Evolutionary conservation across 345 rosid species (phyloP), one percentile per base, ranked within the genome.

Genomic region (Populus euphratica): DNA sequence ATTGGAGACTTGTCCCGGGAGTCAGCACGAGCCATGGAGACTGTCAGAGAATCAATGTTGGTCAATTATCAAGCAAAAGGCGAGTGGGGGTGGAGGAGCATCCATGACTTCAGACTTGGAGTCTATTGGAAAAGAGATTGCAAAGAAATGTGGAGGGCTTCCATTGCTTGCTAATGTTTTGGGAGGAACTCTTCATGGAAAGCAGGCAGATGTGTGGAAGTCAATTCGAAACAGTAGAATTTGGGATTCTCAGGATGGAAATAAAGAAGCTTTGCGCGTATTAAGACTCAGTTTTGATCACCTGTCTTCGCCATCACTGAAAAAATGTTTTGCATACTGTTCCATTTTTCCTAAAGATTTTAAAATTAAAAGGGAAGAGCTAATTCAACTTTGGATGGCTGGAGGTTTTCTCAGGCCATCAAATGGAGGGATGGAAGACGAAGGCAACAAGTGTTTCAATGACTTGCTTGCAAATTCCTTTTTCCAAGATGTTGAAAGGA

Each of bases 391-490:
- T 23, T 68, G 78, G 78, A 68, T 68, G 78, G 73, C 73, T 23
- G 73, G 68, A 76, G 78, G 78, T 17, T 39, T 76, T 68, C 20
- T 76, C 23, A 52, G 47, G 35, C 1, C 47, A 4, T 5, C 14
- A 8, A 16, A 17, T 52, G 50, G 41, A 1, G 7, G 8, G 1
- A 33, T 43, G 49, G 82, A 82, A 56, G 72, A 65, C 6, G 16
- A 41, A 5, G 85, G 87, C 21, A 31, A 63, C 33, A 17, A 70
- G 38, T 81, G 74, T 66, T 85, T 85, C 52, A 52, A 72, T 33
- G 4, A 9, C 50, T 70, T 85, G 23, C 69, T 79, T 36, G 14
- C 71, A 13, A 74, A 71, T 43, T 85, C 81, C 68, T 79, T 85
- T 9, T 79, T 82, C 36, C 78, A 82, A 35, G 83, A 81, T 25